A percentile compares a stretch with the other conserved stretches of the same genome.
Conservation (phyloP, 441 rosid genomes). For the Syzygium syzygioides region DNA sequence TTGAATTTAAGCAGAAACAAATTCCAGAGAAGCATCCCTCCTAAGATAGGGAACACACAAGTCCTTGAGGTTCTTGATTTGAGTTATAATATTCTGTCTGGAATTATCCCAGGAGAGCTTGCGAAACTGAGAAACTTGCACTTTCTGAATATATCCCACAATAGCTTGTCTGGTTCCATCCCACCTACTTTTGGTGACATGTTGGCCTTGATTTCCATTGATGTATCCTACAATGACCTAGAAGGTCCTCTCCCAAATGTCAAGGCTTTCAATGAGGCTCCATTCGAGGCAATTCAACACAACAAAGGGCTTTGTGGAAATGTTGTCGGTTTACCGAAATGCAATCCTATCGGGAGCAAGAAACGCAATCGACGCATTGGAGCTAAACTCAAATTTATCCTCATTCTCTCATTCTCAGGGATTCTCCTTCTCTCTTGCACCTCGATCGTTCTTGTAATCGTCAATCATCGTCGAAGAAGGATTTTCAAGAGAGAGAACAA, state of each 20-base stretch:
- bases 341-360: no score
- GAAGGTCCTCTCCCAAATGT: not conserved
- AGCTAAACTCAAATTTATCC: no score
- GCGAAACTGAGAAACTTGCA: not conserved
- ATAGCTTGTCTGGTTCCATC: not conserved
- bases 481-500: not conserved
- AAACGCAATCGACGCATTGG: no score
- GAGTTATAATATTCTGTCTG: not conserved
- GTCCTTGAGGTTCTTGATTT: not conserved
- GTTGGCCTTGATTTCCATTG: not conserved
- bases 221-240: not conserved
- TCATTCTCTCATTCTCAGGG: no score
- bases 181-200: not conserved
- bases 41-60: not conserved
- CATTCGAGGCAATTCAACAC: no score
- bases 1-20: not conserved
- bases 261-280: no score
- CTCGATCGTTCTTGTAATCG: no score
- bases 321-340: no score
- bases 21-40: not conserved
- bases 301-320: no score
- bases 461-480: no score
- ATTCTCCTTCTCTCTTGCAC: no score
- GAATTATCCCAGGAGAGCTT: not conserved
- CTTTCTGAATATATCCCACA: not conserved